A percentile compares a stretch with the other conserved stretches of the same genome.
phyloP scores from a whole-genome alignment of 345 rosid species.

The Gossypium herbaceum region DNA sequence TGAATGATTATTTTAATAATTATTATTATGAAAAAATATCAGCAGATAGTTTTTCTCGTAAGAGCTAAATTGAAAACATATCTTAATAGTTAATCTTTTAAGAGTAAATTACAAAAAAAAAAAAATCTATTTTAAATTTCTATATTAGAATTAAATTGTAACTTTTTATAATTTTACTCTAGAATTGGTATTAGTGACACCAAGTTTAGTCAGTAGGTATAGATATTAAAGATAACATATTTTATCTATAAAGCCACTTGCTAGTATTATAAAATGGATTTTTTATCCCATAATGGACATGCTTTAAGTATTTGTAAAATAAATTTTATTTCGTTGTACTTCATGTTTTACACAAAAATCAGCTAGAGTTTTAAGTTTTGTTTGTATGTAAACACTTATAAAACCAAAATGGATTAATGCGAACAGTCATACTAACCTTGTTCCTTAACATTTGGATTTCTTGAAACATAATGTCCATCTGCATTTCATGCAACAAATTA shows the following conservation, averaged over 20 bases:
- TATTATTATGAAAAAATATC: too few species aligned
- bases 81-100: too few species aligned
- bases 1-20: too few species aligned
- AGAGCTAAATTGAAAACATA: too few species aligned
- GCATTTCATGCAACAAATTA: not conserved
- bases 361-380: not conserved
- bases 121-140: too few species aligned
- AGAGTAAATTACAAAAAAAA: too few species aligned
- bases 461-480: slow-evolving; percentile 9
- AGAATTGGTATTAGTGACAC: too few species aligned
- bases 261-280: too few species aligned
- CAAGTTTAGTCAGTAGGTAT: too few species aligned
- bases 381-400: not conserved
- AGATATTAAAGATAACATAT: not conserved
- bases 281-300: not conserved
- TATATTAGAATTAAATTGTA: too few species aligned
- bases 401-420: not conserved
- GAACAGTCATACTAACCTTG: slow-evolving; percentile 2
- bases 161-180: too few species aligned
- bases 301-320: not conserved
- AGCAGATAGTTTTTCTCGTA: too few species aligned
- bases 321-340: not conserved
- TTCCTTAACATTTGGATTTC: slow-evolving; percentile 8
- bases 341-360: not conserved
- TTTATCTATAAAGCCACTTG: not conserved